phyloP scores from a whole-genome alignment of 495 filamentous ascomycete genomes.

The Xylaria venustula region DNA sequence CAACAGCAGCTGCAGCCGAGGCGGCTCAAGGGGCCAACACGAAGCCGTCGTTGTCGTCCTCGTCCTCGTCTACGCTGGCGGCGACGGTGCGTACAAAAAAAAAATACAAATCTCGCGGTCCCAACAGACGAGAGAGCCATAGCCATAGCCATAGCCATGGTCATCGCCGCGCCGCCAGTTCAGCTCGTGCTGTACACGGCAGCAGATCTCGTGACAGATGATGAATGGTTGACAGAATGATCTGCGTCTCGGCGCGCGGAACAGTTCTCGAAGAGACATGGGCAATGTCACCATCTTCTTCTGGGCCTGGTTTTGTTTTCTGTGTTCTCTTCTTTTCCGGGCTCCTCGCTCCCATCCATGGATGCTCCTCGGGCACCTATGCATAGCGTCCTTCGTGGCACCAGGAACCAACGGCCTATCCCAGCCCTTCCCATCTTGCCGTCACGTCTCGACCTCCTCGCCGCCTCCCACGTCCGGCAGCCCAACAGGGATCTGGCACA shows the following conservation, averaged over 20 bases:
- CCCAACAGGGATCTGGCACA: slow-evolving; percentile 1
- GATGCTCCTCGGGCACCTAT: slow-evolving; percentile 11
- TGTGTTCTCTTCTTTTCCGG: not conserved
- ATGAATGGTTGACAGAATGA: not conserved
- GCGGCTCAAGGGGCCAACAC: too few relatives aligned
- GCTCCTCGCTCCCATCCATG: not conserved
- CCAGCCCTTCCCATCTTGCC: not conserved
- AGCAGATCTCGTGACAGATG: slow-evolving; percentile 9
- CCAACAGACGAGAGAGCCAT: too few relatives aligned
- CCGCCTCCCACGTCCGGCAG: not conserved
- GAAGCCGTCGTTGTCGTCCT: too few relatives aligned
- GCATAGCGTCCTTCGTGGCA: slow-evolving; percentile 12
- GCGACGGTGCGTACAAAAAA: too few relatives aligned
- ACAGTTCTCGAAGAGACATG: slow-evolving; percentile 2
- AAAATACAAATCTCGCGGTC: too few relatives aligned
- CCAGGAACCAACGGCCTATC: slow-evolving; percentile 8
- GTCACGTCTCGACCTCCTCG: not conserved
- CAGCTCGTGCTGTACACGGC: not conserved
- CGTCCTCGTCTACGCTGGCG: too few relatives aligned
- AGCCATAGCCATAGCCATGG: too few relatives aligned
- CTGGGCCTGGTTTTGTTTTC: not conserved
- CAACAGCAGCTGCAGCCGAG: too few relatives aligned
- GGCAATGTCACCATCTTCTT: not conserved
- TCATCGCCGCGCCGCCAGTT: too few relatives aligned
- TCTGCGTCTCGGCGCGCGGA: slow-evolving; percentile 3